A percentile compares a stretch with the other conserved stretches of the same genome.
phyloP scores from a whole-genome alignment of 352 stramenopile genomes.

The Globisporangium paddicum region DNA sequence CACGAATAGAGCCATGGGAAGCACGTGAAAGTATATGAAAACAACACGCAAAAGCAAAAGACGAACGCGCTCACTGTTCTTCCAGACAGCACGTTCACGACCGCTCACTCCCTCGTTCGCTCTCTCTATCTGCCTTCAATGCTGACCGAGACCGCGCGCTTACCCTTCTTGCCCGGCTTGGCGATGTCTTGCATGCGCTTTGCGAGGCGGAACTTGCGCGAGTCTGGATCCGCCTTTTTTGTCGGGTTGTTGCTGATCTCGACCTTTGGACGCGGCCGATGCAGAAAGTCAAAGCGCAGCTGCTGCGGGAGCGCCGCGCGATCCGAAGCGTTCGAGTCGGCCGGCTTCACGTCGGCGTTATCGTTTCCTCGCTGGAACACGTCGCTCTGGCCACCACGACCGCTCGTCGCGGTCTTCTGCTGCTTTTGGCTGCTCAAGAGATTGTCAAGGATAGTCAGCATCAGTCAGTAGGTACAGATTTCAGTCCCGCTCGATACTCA shows the following conservation, averaged over 20 bases:
- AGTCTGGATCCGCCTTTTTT: conserved; percentile 71
- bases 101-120: too few relatives aligned
- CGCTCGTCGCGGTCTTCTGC: conserved; percentile 31
- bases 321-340: conserved; percentile 43
- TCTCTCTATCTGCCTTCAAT: conserved; percentile 74
- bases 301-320: conserved; percentile 68
- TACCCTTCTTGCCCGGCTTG: conserved; percentile 67
- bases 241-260: conserved; percentile 52
- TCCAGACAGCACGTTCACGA: not conserved
- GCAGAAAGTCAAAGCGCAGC: conserved; percentile 79
- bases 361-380: conserved; percentile 42
- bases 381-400: conserved; percentile 31
- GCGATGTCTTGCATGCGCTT: conserved; percentile 88
- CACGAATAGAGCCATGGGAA: too few relatives aligned
- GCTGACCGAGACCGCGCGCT: conserved; percentile 68
- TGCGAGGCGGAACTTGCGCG: conserved; percentile 72
- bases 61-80: too few relatives aligned
- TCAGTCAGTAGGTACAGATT: not conserved
- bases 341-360: conserved; percentile 22
- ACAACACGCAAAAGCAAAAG: not conserved
- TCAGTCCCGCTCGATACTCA: not conserved
- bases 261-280: conserved; percentile 79
- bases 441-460: not conserved
- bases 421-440: conserved; percentile 27
- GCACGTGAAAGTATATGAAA: conserved; percentile 1